Base-by-base conservation (phyloP, 768 basidiomycete genomes). In the Leccinum rimulosum region DNA sequence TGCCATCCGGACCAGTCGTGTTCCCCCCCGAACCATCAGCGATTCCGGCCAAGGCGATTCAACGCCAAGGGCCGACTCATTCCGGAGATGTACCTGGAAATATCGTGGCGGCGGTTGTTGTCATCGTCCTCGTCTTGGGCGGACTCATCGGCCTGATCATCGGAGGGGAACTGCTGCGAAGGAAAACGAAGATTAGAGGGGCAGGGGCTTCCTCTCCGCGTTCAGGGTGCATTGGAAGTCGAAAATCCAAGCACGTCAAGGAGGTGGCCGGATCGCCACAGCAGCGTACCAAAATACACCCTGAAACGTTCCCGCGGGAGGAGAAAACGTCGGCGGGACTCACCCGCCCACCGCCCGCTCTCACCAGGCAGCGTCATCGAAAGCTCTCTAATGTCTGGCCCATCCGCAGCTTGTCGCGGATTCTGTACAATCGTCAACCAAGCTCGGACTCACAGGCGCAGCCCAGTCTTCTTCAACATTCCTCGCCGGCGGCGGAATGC, bases 141-240 rank as follows among this genome's bases (percentile, higher is more conserved):
- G 64, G 68, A 17, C 62, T 73, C 15, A 30, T 73, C 10, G 65
- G 71, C 33, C 36, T 73, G 56, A 48, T 68, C n/a, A 6, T 68
- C 14, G 73, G 62, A 52, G 73, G 73, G 12, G 64, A 63, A 55
- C 51, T 65, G 30, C 22, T 73, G 43, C 72, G 70, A 58, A 61
- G 66, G 55, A 57, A 40, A 43, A 38, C 59, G 43, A 66, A 30
- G 49, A 27, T 31, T 27, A 35, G 50, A 12, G 35, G 11, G 2
- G n/a, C 36, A 35, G n/a, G 9, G 2, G 27, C 6, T 11, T 31
- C 38, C 11, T n/a, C 56, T 27, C 50, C 40, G 1, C 28, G 33
- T 6, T 45, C 60, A 27, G 38, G 30, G 38, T 49, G 51, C 10
- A 19, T 36, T 19, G 45, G 61, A 55, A 35, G 48, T 49, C 56